A percentile compares a stretch with the other conserved stretches of the same genome.
Evolutionary conservation across 495 filamentous ascomycete genomes (phyloP).

Genomic region (Aspergillus indologenus): DNA sequence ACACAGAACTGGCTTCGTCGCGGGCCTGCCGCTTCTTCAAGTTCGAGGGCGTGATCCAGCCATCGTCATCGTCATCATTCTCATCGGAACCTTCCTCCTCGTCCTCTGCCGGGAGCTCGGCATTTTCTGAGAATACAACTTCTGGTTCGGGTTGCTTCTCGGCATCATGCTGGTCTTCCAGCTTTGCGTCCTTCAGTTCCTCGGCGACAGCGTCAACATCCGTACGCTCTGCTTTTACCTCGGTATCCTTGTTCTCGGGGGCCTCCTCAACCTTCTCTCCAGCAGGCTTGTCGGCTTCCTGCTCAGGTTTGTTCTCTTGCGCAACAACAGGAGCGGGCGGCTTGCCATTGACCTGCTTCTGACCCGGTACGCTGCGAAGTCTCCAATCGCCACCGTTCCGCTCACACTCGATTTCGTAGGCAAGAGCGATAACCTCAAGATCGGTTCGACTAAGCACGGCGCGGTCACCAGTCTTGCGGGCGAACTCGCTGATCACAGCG

Average conservation of each 20-base stretch:
- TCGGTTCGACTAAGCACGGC: slow-evolving; percentile 83
- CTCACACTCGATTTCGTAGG: slow-evolving; percentile 88
- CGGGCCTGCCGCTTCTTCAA: slow-evolving; percentile 76
- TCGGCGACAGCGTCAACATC: slow-evolving; percentile 34
- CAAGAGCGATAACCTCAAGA: slow-evolving; percentile 81
- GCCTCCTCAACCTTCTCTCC: slow-evolving; percentile 6
- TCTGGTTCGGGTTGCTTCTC: slow-evolving; percentile 11
- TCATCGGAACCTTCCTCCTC: slow-evolving; percentile 41
- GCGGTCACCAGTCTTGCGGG: slow-evolving; percentile 84
- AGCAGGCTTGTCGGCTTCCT: slow-evolving; percentile 10
- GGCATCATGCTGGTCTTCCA: slow-evolving; percentile 23
- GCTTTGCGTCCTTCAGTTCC: slow-evolving; percentile 24
- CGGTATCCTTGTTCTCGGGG: slow-evolving; percentile 6
- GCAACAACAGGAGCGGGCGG: slow-evolving; percentile 42
- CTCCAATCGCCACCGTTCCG: slow-evolving; percentile 80
- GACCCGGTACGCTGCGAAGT: slow-evolving; percentile 69
- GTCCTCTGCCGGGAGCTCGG: slow-evolving; percentile 15
- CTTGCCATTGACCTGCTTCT: slow-evolving; percentile 71
- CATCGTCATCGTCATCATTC: slow-evolving; percentile 58
- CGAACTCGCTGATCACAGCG: slow-evolving; percentile 77
- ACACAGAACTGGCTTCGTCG: slow-evolving; percentile 50
- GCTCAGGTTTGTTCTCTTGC: slow-evolving; percentile 31
- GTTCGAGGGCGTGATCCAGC: slow-evolving; percentile 95
- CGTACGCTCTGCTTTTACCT: slow-evolving; percentile 3
- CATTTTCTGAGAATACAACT: slow-evolving; percentile 9